These are phyloP conservation scores for Cutaneotrichosporon sp. DNA, from an alignment of 1,284 basidiomycete species.

Conservation along the genomic window DNA sequence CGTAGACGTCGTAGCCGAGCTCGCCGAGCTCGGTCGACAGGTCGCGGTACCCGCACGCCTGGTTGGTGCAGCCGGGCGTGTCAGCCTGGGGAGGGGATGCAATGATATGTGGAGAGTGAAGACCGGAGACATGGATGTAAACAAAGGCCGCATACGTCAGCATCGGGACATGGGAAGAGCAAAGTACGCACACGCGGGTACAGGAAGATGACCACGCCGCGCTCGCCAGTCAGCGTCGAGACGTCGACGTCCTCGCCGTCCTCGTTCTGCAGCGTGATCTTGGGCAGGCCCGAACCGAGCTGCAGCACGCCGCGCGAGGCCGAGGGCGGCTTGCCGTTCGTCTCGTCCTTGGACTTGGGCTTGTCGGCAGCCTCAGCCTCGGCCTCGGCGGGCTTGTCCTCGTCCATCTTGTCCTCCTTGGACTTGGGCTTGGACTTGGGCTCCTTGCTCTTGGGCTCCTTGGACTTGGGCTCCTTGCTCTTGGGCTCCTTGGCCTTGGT, in stretches of 20 bases:
- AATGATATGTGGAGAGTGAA: no score
- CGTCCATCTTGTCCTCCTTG: constrained; percentile 29
- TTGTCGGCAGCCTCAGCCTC: no score
- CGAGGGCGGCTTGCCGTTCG: constrained; percentile 27
- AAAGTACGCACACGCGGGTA: constrained; percentile 55
- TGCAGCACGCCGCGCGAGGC: constrained; percentile 56
- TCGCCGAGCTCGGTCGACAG: constrained; percentile 70
- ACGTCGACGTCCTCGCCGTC: constrained; percentile 53
- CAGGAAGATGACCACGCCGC: constrained; percentile 79
- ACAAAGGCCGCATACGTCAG: not conserved
- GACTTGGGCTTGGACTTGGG: constrained; percentile 4
- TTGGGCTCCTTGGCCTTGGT: constrained; percentile 11
- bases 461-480: constrained; percentile 23
- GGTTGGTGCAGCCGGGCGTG: constrained; percentile 73
- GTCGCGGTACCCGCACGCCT: constrained; percentile 88
- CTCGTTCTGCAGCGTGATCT: constrained; percentile 69
- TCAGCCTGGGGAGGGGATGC: constrained; percentile 54
- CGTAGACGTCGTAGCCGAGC: constrained; percentile 74
- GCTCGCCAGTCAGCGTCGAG: constrained; percentile 57
- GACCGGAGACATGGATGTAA: not conserved
- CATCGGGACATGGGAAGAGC: not conserved
- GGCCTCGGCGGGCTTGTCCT: constrained; percentile 21
- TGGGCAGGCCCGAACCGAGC: constrained; percentile 75
- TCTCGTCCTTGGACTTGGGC: constrained; percentile 15
- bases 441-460: constrained; percentile 29